A percentile compares a stretch with the other conserved stretches of the same genome.
These are phyloP conservation scores for Tolypocladium amazonense DNA, from an alignment of 2,329 filamentous ascomycete genomes.

Conservation along the genomic window DNA sequence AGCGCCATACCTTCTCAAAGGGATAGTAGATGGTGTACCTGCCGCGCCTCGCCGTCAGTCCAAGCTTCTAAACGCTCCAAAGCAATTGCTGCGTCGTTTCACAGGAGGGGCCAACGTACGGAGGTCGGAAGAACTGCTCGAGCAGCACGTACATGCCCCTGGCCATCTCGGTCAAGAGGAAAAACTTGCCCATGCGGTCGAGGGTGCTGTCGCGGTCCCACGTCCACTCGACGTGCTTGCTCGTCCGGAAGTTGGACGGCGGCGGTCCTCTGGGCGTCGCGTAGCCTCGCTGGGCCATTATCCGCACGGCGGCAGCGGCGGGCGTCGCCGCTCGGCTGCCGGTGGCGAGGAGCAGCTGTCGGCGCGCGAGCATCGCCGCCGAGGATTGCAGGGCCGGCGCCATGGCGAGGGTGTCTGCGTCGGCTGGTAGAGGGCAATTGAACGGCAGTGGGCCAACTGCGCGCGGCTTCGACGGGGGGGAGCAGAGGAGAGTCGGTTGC, in stretches of 20 bases:
- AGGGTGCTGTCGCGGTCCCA: slow-evolving; percentile 65
- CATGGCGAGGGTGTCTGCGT: slow-evolving; percentile 12
- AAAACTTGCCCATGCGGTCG: slow-evolving; percentile 85
- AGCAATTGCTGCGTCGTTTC: background rate
- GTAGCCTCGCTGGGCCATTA: slow-evolving; percentile 28
- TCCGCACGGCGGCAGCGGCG: slow-evolving; percentile 10
- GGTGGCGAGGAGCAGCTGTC: slow-evolving; percentile 19
- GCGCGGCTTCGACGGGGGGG: slow-evolving; percentile 1
- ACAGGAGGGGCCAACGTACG: slow-evolving; percentile 52
- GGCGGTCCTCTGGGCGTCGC: slow-evolving; percentile 70
- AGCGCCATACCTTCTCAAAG: slow-evolving; percentile 68
- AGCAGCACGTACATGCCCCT: slow-evolving; percentile 96
- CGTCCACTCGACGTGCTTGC: slow-evolving; percentile 66
- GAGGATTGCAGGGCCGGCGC: slow-evolving; percentile 20
- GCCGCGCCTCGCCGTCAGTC: slow-evolving; percentile 1
- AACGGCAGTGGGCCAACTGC: background rate
- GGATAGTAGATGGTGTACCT: slow-evolving; percentile 99
- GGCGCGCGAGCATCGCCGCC: slow-evolving; percentile 23
- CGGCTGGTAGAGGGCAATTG: slow-evolving; percentile 13
- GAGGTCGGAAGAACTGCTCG: slow-evolving; percentile 96
- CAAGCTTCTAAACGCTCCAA: background rate
- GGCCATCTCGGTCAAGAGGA: slow-evolving; percentile 90
- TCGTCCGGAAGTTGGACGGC: slow-evolving; percentile 70
- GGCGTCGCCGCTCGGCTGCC: slow-evolving; percentile 5
- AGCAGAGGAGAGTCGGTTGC: background rate